Evolutionary conservation across 176 grass and related monocot genomes (phyloP).

Genomic region (Zea mays): Zm-B73-REFERENCE-NAM-5.0 NC_050099.1:38911001-38911500

Average conservation of each 20-base stretch:
- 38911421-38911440: conserved; percentile 49
- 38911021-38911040: conserved; percentile 76
- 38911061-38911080: conserved; percentile 39
- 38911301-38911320: conserved; percentile 66
- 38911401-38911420: conserved; percentile 66
- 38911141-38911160: conserved; percentile 77
- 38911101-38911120: conserved; percentile 95
- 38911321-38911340: conserved; percentile 67
- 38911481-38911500: too few species aligned
- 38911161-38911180: conserved; percentile 92
- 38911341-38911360: conserved; percentile 87
- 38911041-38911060: conserved; percentile 51
- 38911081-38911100: conserved; percentile 41
- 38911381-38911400: conserved; percentile 53
- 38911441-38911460: conserved; percentile 51
- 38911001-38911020: conserved; percentile 73
- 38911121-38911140: conserved; percentile 67
- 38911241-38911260: too few species aligned
- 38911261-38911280: background rate
- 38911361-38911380: conserved; percentile 87
- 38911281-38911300: conserved; percentile 55
- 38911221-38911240: too few species aligned
- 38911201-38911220: conserved; percentile 38
- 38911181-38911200: conserved; percentile 89
- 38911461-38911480: conserved; percentile 49